Evolutionary conservation across 305 asterid genomes (phyloP).

Genomic region (Fraxinus albicans): DNA sequence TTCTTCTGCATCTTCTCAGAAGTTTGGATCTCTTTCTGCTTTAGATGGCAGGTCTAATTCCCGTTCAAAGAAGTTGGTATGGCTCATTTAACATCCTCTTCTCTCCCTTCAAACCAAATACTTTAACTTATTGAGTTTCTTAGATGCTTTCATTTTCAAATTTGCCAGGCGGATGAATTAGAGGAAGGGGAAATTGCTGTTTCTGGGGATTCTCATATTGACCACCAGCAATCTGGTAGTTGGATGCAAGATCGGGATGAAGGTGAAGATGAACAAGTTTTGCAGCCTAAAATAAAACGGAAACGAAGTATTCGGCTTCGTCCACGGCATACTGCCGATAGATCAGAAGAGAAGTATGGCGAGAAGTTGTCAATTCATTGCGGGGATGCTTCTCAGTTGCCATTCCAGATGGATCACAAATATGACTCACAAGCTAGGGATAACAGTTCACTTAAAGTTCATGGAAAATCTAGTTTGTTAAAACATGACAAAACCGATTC

Average conservation of each 20-base stretch:
- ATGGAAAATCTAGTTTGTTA: conserved; percentile 49
- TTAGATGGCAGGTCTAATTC: conserved; percentile 80
- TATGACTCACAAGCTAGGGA: conserved; percentile 56
- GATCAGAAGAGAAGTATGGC: conserved; percentile 53
- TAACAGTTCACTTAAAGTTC: conserved; percentile 49
- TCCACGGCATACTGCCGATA: conserved; percentile 64
- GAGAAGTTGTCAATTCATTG: conserved; percentile 62
- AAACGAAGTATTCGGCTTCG: conserved; percentile 90
- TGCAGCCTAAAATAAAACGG: conserved; percentile 91
- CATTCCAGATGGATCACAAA: conserved; percentile 65
- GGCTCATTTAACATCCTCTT: conserved; percentile 23
- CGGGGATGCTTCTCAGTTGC: conserved; percentile 59
- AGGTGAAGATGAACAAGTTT: conserved; percentile 97
- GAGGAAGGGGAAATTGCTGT: conserved; percentile 96
- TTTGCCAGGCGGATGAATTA: conserved; percentile 70
- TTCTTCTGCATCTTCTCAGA: conserved; percentile 88
- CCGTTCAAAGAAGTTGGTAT: conserved; percentile 77
- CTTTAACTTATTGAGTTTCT: conserved; percentile 8
- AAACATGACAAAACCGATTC: conserved; percentile 56
- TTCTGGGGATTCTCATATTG: conserved; percentile 89
- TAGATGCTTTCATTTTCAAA: conserved; percentile 13
- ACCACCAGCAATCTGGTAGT: conserved; percentile 96
- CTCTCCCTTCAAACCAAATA: conserved; percentile 8
- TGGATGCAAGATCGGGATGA: conserved; percentile 94
- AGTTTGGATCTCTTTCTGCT: conserved; percentile 98